Conservation (phyloP, 495 filamentous ascomycete species). For the Penicillium atrosanguineum region DNA sequence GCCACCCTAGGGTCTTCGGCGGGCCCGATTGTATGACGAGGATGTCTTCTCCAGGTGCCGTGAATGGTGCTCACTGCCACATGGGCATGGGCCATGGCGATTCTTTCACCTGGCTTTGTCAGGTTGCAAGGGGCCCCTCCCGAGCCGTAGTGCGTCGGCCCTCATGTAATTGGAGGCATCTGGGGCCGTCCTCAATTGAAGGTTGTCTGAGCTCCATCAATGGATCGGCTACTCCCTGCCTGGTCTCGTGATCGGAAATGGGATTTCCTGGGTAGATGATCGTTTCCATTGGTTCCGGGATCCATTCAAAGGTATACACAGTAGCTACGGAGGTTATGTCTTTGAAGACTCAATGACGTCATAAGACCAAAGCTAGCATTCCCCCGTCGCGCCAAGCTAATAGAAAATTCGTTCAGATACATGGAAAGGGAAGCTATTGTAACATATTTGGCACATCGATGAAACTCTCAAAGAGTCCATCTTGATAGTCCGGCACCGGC, state of each 20-base stretch:
- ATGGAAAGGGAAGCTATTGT: neutral
- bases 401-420: neutral
- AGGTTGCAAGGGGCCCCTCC: neutral
- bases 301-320: neutral
- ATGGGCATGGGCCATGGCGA: neutral
- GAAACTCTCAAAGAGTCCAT: slow-evolving; percentile 18
- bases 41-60: neutral
- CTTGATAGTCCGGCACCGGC: slow-evolving; percentile 1
- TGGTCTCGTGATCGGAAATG: neutral
- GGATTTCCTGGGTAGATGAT: neutral
- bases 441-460: slow-evolving; percentile 4
- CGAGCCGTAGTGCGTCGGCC: too few relatives aligned
- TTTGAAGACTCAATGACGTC: neutral
- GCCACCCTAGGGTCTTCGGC: too few relatives aligned
- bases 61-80: neutral
- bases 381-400: neutral
- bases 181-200: too few relatives aligned
- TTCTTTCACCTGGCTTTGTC: neutral
- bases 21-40: neutral
- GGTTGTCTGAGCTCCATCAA: neutral
- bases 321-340: too few relatives aligned
- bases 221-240: neutral
- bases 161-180: neutral
- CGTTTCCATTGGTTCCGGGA: neutral
- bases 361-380: neutral